Evolutionary conservation across 805 yeast species (phyloP).

Genomic region (Yarrowia alimentaria): DNA sequence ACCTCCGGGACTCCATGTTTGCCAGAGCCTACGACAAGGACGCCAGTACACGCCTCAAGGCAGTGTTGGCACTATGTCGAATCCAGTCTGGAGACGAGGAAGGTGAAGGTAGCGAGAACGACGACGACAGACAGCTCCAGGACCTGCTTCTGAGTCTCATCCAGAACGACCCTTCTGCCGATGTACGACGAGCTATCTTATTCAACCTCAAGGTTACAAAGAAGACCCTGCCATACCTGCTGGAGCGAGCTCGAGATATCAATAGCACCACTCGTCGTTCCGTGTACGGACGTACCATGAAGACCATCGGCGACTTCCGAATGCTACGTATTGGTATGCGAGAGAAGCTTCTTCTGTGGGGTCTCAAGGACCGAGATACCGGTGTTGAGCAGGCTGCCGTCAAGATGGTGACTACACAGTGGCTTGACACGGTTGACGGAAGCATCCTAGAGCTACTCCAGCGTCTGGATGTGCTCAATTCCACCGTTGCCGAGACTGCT

Average conservation of each 20-base stretch:
- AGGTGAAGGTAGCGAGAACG: conserved; percentile 28
- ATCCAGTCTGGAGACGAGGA: conserved; percentile 55
- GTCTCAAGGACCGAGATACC: conserved; percentile 81
- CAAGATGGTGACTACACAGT: conserved; percentile 63
- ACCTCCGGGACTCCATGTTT: conserved; percentile 58
- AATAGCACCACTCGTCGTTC: conserved; percentile 69
- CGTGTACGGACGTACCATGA: conserved; percentile 65
- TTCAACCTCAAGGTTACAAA: conserved; percentile 60
- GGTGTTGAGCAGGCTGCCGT: conserved; percentile 69
- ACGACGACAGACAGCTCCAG: conserved; percentile 37
- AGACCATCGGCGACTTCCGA: conserved; percentile 63
- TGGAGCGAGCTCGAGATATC: conserved; percentile 81
- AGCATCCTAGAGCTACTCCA: conserved; percentile 72
- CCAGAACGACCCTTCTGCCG: conserved; percentile 79
- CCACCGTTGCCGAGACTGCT: conserved; percentile 65
- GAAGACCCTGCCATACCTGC: conserved; percentile 53
- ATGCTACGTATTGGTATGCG: conserved; percentile 54
- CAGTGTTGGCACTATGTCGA: conserved; percentile 72
- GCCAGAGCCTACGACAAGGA: conserved; percentile 67
- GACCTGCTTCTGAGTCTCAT: conserved; percentile 48
- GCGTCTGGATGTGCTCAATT: conserved; percentile 65
- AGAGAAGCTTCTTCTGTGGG: conserved; percentile 74
- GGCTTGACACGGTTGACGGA: conserved; percentile 69
- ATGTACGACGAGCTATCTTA: conserved; percentile 82
- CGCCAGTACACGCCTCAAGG: conserved; percentile 74